These are phyloP conservation scores for Aureobasidium namibiae DNA, from an alignment of 2,329 filamentous ascomycete species.

Conservation along the genomic window DNA sequence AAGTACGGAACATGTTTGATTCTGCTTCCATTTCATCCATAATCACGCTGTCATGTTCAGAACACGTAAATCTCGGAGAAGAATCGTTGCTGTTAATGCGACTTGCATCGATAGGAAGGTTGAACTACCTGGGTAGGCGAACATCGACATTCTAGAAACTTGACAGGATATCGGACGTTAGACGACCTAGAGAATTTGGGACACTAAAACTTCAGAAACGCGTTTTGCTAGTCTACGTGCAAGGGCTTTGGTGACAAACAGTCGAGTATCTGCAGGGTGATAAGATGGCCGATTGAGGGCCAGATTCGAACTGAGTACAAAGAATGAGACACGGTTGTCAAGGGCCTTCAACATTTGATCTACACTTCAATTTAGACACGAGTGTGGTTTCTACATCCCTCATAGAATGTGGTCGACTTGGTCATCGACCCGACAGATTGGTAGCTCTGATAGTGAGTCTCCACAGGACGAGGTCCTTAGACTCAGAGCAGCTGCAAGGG, in stretches of 20 bases:
- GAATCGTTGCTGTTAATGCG: too few species aligned
- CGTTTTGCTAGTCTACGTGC: constrained; percentile 1
- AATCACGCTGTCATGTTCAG: background rate
- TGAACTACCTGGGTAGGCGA: background rate
- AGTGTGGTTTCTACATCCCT: background rate
- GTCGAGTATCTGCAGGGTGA: background rate
- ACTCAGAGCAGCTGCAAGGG: background rate
- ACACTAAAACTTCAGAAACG: constrained; percentile 8
- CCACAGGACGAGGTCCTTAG: background rate
- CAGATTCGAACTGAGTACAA: background rate
- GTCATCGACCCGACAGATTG: background rate
- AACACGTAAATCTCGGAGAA: background rate
- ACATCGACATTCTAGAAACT: too few species aligned
- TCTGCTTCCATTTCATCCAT: background rate
- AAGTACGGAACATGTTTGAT: background rate
- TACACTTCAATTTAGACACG: background rate
- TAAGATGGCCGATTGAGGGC: background rate
- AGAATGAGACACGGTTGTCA: background rate
- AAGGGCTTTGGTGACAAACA: background rate
- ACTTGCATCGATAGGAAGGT: too few species aligned
- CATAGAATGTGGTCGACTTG: background rate
- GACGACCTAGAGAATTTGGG: background rate
- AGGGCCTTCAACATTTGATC: too few species aligned
- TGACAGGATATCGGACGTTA: background rate
- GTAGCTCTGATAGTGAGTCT: constrained; percentile 3